Conservation (phyloP, 2,329 filamentous ascomycete genomes). For the Exophiala oligosperma region DNA sequence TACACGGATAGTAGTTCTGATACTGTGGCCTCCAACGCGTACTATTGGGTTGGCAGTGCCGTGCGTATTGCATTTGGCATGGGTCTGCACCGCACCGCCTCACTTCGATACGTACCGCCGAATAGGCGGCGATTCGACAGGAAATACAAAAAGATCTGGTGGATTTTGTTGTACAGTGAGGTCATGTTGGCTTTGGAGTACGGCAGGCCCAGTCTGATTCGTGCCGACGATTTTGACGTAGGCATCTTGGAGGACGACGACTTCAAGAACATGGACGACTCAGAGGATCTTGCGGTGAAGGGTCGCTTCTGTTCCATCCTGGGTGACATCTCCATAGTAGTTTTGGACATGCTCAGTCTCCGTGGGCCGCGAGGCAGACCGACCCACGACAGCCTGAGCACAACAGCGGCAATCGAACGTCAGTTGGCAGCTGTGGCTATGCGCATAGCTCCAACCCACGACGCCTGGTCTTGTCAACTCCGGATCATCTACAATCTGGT, state of each 20-base stretch:
- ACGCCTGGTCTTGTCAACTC: slow-evolving; percentile 10
- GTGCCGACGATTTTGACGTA: slow-evolving; percentile 12
- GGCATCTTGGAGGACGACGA: slow-evolving; percentile 4
- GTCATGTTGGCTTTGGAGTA: slow-evolving; percentile 3
- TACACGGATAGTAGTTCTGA: slow-evolving; percentile 30
- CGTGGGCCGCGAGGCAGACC: background rate
- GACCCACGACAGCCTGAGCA: no score
- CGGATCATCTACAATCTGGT: slow-evolving; percentile 8
- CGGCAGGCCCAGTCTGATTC: slow-evolving; percentile 7
- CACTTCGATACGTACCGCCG: background rate
- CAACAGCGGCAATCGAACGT: background rate
- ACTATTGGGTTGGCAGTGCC: slow-evolving; percentile 33
- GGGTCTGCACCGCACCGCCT: slow-evolving; percentile 28
- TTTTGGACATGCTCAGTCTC: slow-evolving; percentile 3
- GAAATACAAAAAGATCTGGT: slow-evolving; percentile 7
- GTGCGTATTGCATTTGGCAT: slow-evolving; percentile 33
- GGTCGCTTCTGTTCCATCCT: slow-evolving; percentile 1
- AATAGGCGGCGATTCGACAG: background rate
- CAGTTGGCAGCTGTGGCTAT: background rate
- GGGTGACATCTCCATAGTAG: background rate
- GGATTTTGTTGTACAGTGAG: slow-evolving; percentile 8
- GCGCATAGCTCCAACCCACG: slow-evolving; percentile 1
- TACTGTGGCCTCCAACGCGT: slow-evolving; percentile 27
- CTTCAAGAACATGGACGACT: slow-evolving; percentile 7
- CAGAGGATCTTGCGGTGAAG: background rate